Base-by-base conservation (phyloP, 306 rosid genomes). In the Clitoria ternatea region DNA sequence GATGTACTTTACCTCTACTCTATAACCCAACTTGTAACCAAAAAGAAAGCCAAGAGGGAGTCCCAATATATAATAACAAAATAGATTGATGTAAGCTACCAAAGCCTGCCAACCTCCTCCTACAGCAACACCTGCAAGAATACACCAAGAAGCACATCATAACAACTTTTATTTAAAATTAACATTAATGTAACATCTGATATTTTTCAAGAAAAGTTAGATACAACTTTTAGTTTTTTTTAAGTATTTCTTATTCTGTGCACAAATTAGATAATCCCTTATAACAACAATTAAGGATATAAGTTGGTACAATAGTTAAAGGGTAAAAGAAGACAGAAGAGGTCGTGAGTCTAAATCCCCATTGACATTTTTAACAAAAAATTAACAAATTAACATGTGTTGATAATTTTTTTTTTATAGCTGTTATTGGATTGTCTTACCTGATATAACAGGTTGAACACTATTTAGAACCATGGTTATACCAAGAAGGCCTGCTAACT, bases 21-120 rank as follows among this genome's bases (percentile, higher is more conserved):
- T 70, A 10, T 81, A 80, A 8, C 75, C 67, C 9, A 76, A 76
- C 65, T 77, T 82, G 88, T 92, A 92, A 44, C 98, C 98, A 26
- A 92, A 95, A 69, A 85, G 26, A 70, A 92, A 88, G 7, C 98
- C 98, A 70, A 92, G 79, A 47, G 98, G 98, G 26, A 92, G 93
- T 26, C 98, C 98, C 30, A 92, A 19, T 26, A 88, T 0, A 37
- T 92, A 92, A 81, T 92, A 92, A 72, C 96, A 86, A 75, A 92
- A 85, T 68, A 92, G 70, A 78, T 92, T 92, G 65, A 92, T 88
- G 59, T 88, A 92, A 74, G 98, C 98, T 55, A 92, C 98, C 71
- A 92, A 75, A 49, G 86, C 96, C 69, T 92, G 98, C 98, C 98
- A 92, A 4, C 98, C 97, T 80, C 98, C 98, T 85, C 98, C 98